Evolutionary conservation across 805 yeast species (phyloP).

Genomic region (Ogataea siamensis): DNA sequence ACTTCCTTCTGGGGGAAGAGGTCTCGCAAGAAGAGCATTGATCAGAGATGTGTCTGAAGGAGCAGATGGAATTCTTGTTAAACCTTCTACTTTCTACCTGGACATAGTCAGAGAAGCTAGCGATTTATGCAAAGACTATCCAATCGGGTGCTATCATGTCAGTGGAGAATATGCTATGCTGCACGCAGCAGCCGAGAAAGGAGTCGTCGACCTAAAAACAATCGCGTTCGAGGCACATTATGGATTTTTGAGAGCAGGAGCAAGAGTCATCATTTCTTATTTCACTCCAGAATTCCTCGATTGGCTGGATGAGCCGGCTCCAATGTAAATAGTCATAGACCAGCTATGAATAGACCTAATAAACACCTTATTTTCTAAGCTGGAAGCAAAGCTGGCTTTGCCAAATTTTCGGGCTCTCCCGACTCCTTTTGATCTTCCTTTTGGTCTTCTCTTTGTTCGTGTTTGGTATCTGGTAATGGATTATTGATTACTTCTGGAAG

Average conservation of each 20-base stretch:
- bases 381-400: too few relatives aligned
- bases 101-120: slow-evolving; percentile 90
- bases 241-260: slow-evolving; percentile 95
- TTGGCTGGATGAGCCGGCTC: slow-evolving; percentile 60
- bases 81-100: slow-evolving; percentile 93
- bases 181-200: slow-evolving; percentile 97
- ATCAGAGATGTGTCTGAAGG: slow-evolving; percentile 87
- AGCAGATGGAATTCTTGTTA: slow-evolving; percentile 91
- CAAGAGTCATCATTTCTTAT: slow-evolving; percentile 84
- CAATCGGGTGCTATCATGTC: slow-evolving; percentile 93
- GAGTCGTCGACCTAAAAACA: slow-evolving; percentile 78
- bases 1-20: slow-evolving; percentile 88
- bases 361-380: too few relatives aligned
- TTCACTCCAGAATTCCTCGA: slow-evolving; percentile 95
- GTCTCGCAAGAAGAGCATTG: slow-evolving; percentile 90
- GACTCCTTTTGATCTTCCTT: slow-evolving; percentile 19
- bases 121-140: slow-evolving; percentile 75
- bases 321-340: slow-evolving; percentile 19
- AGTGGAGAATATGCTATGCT: slow-evolving; percentile 97
- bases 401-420: slow-evolving; percentile 2
- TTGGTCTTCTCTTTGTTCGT: slow-evolving; percentile 20
- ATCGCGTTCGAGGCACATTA: slow-evolving; percentile 83
- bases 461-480: slow-evolving; percentile 10
- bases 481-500: slow-evolving; percentile 34
- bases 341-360: slow-evolving; percentile 3